A percentile compares a stretch with the other conserved stretches of the same genome.
Conservation (phyloP, 2,329 filamentous ascomycete species). For the Apiospora rasikravindrae region DNA sequence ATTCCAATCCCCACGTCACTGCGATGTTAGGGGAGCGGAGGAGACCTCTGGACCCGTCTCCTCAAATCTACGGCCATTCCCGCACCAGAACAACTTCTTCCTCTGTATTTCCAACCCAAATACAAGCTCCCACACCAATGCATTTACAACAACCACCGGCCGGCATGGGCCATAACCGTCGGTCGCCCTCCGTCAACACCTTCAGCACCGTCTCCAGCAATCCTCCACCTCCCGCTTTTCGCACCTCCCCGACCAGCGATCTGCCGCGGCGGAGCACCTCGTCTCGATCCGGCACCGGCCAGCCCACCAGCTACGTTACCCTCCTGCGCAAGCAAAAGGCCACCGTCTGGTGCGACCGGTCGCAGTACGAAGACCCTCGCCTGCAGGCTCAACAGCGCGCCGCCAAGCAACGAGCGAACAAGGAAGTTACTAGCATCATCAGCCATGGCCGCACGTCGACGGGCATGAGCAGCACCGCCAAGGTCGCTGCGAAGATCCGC, state of each 20-base stretch:
- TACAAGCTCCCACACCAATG: conserved; percentile 37
- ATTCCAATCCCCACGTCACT: neutral
- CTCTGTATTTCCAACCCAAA: conserved; percentile 48
- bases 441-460: conserved; percentile 61
- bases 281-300: conserved; percentile 69
- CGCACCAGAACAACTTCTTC: conserved; percentile 63
- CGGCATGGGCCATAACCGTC: conserved; percentile 49
- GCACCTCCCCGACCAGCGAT: conserved; percentile 60
- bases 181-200: conserved; percentile 70
- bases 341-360: conserved; percentile 96
- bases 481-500: conserved; percentile 84
- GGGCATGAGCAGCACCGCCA: conserved; percentile 63
- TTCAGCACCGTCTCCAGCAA: conserved; percentile 75
- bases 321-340: conserved; percentile 97
- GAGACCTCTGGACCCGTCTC: conserved; percentile 36
- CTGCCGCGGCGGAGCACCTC: conserved; percentile 79
- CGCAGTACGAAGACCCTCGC: conserved; percentile 89
- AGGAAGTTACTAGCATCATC: conserved; percentile 75
- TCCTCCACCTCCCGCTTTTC: conserved; percentile 62
- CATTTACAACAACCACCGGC: conserved; percentile 42
- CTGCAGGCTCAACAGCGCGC: conserved; percentile 81
- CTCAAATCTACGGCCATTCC: conserved; percentile 55
- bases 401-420: conserved; percentile 84
- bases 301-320: conserved; percentile 84
- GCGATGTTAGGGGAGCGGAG: conserved; percentile 38